Percentiles rank a stretch among this genome's conserved stretches.
Conservation (phyloP, 2,329 filamentous ascomycete species). For the Aspergillus caelatus region DNA sequence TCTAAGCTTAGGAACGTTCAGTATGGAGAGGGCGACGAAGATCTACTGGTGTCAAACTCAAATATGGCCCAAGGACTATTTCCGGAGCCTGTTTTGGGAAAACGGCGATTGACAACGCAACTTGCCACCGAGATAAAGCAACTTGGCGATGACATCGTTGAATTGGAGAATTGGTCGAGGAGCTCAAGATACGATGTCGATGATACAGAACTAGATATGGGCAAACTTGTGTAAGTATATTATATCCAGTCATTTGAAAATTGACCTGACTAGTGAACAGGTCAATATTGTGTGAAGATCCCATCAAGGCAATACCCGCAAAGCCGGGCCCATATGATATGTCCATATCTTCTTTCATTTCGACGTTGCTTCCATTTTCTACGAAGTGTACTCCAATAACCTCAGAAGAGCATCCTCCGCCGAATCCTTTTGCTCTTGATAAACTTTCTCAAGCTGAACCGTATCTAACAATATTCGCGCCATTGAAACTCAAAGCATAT, state of each 20-base stretch:
- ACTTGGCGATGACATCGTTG: constrained; percentile 61
- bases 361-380: constrained; percentile 45
- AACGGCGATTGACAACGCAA: constrained; percentile 56
- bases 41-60: constrained; percentile 8
- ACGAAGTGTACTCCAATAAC: constrained; percentile 27
- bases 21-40: constrained; percentile 18
- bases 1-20: constrained; percentile 31
- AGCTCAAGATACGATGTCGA: constrained; percentile 49
- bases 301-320: constrained; percentile 24
- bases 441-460: constrained; percentile 60
- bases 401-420: constrained; percentile 50
- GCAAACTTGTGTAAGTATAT: constrained; percentile 37
- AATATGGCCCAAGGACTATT: constrained; percentile 18
- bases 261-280: constrained; percentile 31
- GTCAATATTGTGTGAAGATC: constrained; percentile 33
- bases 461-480: constrained; percentile 72
- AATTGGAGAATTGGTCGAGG: constrained; percentile 62
- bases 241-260: not conserved
- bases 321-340: constrained; percentile 24
- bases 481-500: constrained; percentile 57
- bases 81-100: constrained; percentile 40
- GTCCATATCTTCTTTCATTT: constrained; percentile 41
- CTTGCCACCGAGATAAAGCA: constrained; percentile 59
- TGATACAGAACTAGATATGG: constrained; percentile 33
- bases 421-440: constrained; percentile 67